Percentiles rank a stretch among this genome's conserved stretches.
Evolutionary conservation across 305 asterid species (phyloP).

Genomic region (Fraxinus nigra): DNA sequence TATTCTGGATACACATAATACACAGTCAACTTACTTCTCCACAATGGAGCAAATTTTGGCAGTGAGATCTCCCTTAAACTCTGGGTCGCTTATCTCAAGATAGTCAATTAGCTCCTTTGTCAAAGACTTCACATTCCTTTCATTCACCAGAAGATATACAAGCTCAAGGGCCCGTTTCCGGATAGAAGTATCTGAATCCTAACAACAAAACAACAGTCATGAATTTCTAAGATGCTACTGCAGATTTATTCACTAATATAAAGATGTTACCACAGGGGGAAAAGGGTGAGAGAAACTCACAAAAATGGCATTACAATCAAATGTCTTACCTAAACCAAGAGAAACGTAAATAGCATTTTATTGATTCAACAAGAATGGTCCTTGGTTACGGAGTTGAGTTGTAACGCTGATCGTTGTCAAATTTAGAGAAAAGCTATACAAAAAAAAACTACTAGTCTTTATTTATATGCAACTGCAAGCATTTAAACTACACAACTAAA

Average conservation of each 20-base stretch:
- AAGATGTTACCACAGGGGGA: not conserved
- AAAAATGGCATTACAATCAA: not conserved
- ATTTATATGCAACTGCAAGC: not conserved
- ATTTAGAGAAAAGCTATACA: not conserved
- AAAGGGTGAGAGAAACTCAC: not conserved
- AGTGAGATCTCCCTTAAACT: slow-evolving; percentile 88
- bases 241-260: slow-evolving; percentile 7
- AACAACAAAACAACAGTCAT: slow-evolving; percentile 37
- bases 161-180: slow-evolving; percentile 98
- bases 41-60: slow-evolving; percentile 95
- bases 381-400: not conserved
- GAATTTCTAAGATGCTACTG: slow-evolving; percentile 21
- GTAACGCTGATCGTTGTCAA: not conserved
- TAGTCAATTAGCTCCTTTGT: slow-evolving; percentile 88
- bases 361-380: slow-evolving; percentile 7
- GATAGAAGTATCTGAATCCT: slow-evolving; percentile 99
- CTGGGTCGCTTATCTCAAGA: slow-evolving; percentile 82
- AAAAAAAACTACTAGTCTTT: not conserved
- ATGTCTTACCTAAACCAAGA: not conserved
- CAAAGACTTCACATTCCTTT: slow-evolving; percentile 82
- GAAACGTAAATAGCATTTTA: not conserved
- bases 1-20: not conserved
- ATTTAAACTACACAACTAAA: slow-evolving; percentile 14
- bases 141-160: slow-evolving; percentile 86
- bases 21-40: slow-evolving; percentile 73